Conservation (phyloP, 1,284 basidiomycete genomes). For the Malassezia slooffiae region DNA sequence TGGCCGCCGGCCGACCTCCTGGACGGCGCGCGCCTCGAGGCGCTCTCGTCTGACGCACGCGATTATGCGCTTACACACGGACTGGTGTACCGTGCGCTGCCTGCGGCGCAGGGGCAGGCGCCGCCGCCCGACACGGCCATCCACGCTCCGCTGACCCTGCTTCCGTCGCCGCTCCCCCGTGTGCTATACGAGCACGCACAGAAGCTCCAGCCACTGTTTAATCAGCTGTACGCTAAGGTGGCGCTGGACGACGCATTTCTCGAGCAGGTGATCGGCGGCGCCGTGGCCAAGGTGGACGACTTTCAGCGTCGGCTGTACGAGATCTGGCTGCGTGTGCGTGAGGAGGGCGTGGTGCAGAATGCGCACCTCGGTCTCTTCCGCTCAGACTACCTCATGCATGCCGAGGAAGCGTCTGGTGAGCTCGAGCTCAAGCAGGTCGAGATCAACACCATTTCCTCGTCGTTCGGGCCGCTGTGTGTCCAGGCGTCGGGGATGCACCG, state of each 20-base stretch:
- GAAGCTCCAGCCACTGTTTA: conserved; percentile 65
- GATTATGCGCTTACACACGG: conserved; percentile 77
- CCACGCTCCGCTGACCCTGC: conserved; percentile 75
- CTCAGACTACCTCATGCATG: conserved; percentile 87
- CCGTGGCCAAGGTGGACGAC: conserved; percentile 69
- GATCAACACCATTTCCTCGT: conserved; percentile 91
- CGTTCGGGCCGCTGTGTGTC: conserved; percentile 74
- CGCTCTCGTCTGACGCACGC: conserved; percentile 2
- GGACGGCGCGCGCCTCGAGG: background rate
- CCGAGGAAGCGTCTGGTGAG: conserved; percentile 21
- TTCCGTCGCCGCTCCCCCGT: conserved; percentile 77
- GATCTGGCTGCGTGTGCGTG: conserved; percentile 61
- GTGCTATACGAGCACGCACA: conserved; percentile 60
- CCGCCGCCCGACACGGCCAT: conserved; percentile 56
- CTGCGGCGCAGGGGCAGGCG: conserved; percentile 48
- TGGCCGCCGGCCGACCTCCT: conserved; percentile 8
- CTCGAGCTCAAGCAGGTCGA: conserved; percentile 82
- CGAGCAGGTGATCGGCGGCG: conserved; percentile 67
- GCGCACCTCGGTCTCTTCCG: conserved; percentile 85
- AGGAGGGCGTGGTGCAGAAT: conserved; percentile 51
- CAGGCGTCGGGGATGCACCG: conserved; percentile 62
- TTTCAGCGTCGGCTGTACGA: conserved; percentile 78
- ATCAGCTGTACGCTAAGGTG: conserved; percentile 71
- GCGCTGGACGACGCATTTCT: conserved; percentile 71
- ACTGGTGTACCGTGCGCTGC: conserved; percentile 63